Evolutionary conservation across 352 stramenopile species (phyloP).

Genomic region (Pythium rhizo-oryzae): DNA sequence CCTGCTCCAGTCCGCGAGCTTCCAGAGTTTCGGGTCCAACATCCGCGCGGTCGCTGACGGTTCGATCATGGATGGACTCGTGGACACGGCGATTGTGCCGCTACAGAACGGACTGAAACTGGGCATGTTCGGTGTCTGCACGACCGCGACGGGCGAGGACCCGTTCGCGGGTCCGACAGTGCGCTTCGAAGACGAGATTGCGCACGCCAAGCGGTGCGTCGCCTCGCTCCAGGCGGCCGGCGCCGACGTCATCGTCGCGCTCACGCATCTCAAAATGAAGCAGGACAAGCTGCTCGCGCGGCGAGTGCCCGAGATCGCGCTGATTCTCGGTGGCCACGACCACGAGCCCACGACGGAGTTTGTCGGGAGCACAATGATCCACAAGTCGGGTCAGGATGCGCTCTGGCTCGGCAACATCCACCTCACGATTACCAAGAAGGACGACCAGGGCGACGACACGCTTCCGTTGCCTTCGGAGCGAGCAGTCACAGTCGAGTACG

Average conservation of each 20-base stretch:
- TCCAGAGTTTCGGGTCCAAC: slow-evolving; percentile 68
- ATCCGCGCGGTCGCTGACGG: slow-evolving; percentile 35
- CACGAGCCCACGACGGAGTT: slow-evolving; percentile 78
- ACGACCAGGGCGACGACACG: not conserved
- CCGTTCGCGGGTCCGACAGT: slow-evolving; percentile 43
- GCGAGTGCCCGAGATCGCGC: slow-evolving; percentile 59
- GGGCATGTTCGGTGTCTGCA: slow-evolving; percentile 62
- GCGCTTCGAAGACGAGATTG: slow-evolving; percentile 52
- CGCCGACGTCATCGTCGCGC: slow-evolving; percentile 72
- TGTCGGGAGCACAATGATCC: slow-evolving; percentile 62
- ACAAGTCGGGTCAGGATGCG: slow-evolving; percentile 87
- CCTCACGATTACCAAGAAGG: slow-evolving; percentile 42
- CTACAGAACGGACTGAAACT: slow-evolving; percentile 45
- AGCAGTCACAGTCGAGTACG: slow-evolving; percentile 16
- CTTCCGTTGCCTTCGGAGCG: not conserved
- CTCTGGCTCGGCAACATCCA: slow-evolving; percentile 80
- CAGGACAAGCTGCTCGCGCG: slow-evolving; percentile 62
- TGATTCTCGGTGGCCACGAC: slow-evolving; percentile 91
- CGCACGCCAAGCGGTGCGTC: slow-evolving; percentile 56
- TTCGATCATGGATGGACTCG: slow-evolving; percentile 40
- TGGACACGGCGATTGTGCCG: slow-evolving; percentile 40
- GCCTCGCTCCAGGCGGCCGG: slow-evolving; percentile 43
- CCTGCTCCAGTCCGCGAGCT: slow-evolving; percentile 42
- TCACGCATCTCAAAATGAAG: slow-evolving; percentile 78
- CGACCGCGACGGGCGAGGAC: slow-evolving; percentile 53